These are phyloP conservation scores for Nakazawaea pomicola DNA, from an alignment of 805 yeast genomes.

Conservation along the genomic window DNA sequence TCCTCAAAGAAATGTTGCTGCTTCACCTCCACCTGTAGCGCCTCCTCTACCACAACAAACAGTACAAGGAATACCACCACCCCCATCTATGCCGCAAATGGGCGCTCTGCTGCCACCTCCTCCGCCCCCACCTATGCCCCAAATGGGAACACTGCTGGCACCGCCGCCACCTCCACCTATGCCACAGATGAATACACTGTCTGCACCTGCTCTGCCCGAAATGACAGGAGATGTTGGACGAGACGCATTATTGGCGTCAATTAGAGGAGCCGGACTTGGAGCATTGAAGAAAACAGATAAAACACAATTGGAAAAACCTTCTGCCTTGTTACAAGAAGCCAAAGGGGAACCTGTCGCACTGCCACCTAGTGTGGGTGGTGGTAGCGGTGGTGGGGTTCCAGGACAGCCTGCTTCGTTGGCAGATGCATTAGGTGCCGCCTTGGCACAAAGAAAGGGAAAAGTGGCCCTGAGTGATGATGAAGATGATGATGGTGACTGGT, in stretches of 20 bases:
- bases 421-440: conserved; percentile 84
- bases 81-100: conserved; percentile 22
- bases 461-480: conserved; percentile 81
- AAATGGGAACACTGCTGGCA: conserved; percentile 22
- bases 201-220: conserved; percentile 29
- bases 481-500: conserved; percentile 78
- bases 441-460: conserved; percentile 75
- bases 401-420: conserved; percentile 67
- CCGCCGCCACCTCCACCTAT: conserved; percentile 44
- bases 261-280: conserved; percentile 73
- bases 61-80: conserved; percentile 23
- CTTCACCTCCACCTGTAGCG: conserved; percentile 19
- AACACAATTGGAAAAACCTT: conserved; percentile 75
- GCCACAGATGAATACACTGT: conserved; percentile 29
- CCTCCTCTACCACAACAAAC: conserved; percentile 18
- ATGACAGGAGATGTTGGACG: conserved; percentile 49
- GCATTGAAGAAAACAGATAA: conserved; percentile 75
- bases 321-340: conserved; percentile 66
- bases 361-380: conserved; percentile 28
- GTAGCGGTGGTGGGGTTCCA: conserved; percentile 38
- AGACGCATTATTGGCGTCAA: conserved; percentile 83
- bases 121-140: conserved; percentile 32
- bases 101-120: conserved; percentile 17
- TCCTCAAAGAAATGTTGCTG: conserved; percentile 20
- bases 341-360: conserved; percentile 47